These are phyloP conservation scores for Teratosphaeria pseudoeucalypti DNA, from an alignment of 2,329 filamentous ascomycete species.

Conservation along the genomic window DNA sequence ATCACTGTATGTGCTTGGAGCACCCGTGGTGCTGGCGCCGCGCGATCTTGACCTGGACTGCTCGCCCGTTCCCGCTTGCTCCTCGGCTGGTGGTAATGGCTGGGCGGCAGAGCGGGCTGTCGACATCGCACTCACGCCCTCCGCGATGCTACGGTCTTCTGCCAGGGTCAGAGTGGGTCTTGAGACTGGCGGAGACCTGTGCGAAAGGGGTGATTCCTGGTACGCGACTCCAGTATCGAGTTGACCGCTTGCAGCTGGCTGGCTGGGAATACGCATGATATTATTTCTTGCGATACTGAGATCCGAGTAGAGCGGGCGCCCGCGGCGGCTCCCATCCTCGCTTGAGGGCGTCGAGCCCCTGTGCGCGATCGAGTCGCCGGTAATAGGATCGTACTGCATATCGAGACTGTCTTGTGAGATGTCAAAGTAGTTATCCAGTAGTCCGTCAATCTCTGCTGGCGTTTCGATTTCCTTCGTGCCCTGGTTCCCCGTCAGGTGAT, in stretches of 20 bases:
- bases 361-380: slow-evolving; percentile 5
- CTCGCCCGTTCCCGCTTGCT: not conserved
- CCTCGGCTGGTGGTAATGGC: not conserved
- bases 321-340: slow-evolving; percentile 8
- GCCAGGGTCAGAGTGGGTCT: not conserved
- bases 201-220: not conserved
- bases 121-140: not conserved
- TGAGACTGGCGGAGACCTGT: not conserved
- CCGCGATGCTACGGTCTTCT: not conserved
- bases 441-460: slow-evolving; percentile 24
- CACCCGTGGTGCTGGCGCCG: not conserved
- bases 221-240: not conserved
- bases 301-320: slow-evolving; percentile 17
- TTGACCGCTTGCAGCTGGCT: not conserved
- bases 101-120: not conserved
- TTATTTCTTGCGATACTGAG: slow-evolving; percentile 17
- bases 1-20: slow-evolving; percentile 8
- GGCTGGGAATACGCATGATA: slow-evolving; percentile 14
- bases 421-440: slow-evolving; percentile 24
- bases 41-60: not conserved
- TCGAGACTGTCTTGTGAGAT: slow-evolving; percentile 3
- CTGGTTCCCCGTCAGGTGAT: not conserved
- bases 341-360: slow-evolving; percentile 8
- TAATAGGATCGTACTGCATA: slow-evolving; percentile 5
- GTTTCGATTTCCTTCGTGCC: slow-evolving; percentile 20